Base-by-base conservation (phyloP, 2,329 filamentous ascomycete species). In the Moelleriella libera region DNA sequence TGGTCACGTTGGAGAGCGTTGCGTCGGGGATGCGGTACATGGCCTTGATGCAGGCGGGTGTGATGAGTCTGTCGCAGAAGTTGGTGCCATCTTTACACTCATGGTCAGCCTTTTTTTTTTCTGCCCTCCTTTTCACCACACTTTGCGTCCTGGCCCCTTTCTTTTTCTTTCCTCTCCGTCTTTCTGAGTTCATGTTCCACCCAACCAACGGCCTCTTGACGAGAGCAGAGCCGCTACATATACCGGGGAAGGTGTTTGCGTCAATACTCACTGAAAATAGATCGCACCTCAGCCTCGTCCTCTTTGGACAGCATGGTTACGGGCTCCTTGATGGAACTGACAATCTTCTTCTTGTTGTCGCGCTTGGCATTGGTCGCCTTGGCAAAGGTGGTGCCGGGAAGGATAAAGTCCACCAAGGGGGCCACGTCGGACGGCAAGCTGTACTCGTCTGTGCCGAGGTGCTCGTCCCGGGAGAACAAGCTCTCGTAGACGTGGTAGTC, bases 11-110 rank as follows among this genome's bases (percentile, higher is more conserved):
- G 32, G 50, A 46, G 6, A 59, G 59, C 3, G 56, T 60, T 11
- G 65, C 67, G 11, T 63, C 53, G 12, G 73, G 66, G 45, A 69
- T 67, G 3, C 62, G 55, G 53, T 72, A 75, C 21, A 75, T 60
- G 5, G 71, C 67, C 42, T 68, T 66, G 45, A 78, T 65, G 53
- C 78, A 82, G 41, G 68, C 67, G 0, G 76, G 74, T 0, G 75
- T 80, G 52, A 81, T 77, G 55, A 72, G 69, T 11, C 61, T 59
- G 53, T 75, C 70, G 55, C 78, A 82, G 30, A 21, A 21, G 21
- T 21, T 21, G 21, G 21, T 21, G 21, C 21, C 21, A 21, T 21
- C 21, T 21, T 21, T 21, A 21, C 21, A 3, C 21, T 21, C 21
- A 3, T 21, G 21, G 21, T 21, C 21, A 21, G 21, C 21, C 21